Conservation (phyloP, 140 eudicot genomes). For the Ambrosia hybrid region DNA sequence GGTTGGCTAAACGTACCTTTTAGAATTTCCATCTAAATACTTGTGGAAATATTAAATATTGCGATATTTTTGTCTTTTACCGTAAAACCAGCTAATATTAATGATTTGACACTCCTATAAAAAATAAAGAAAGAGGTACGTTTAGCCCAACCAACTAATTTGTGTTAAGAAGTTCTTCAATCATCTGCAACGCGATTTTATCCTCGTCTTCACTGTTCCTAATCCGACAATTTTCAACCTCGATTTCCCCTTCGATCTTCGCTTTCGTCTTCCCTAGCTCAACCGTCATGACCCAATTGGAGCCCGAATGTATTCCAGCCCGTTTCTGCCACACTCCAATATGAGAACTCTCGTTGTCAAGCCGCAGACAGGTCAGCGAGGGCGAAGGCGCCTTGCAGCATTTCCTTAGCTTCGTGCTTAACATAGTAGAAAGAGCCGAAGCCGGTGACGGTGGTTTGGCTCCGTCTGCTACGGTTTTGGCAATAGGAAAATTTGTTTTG, state of each 20-base stretch:
- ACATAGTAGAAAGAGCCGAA: constrained; percentile 34
- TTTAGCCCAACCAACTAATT: constrained; percentile 15
- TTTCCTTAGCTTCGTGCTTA: constrained; percentile 57
- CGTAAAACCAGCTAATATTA: too few species aligned
- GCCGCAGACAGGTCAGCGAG: constrained; percentile 56
- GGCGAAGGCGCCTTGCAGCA: constrained; percentile 53
- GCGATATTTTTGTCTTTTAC: too few species aligned
- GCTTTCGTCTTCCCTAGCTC: constrained; percentile 39
- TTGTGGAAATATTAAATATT: too few species aligned
- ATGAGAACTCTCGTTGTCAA: constrained; percentile 54
- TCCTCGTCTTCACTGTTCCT: constrained; percentile 39
- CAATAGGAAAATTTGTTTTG: constrained; percentile 51
- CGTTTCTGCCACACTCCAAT: constrained; percentile 74
- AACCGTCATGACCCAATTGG: constrained; percentile 63
- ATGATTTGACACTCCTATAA: too few species aligned
- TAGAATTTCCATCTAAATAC: too few species aligned
- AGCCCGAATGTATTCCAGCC: constrained; percentile 47
- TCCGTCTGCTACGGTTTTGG: not conserved
- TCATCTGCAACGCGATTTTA: constrained; percentile 52
- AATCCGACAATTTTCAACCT: constrained; percentile 11
- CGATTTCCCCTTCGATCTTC: not conserved
- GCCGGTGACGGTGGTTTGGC: constrained; percentile 8
- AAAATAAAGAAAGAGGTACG: too few species aligned
- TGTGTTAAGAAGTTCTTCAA: constrained; percentile 48
- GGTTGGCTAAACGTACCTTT: too few species aligned